Evolutionary conservation across 1,284 basidiomycete species (phyloP).

Genomic region (Heterobasidion parviporum): DNA sequence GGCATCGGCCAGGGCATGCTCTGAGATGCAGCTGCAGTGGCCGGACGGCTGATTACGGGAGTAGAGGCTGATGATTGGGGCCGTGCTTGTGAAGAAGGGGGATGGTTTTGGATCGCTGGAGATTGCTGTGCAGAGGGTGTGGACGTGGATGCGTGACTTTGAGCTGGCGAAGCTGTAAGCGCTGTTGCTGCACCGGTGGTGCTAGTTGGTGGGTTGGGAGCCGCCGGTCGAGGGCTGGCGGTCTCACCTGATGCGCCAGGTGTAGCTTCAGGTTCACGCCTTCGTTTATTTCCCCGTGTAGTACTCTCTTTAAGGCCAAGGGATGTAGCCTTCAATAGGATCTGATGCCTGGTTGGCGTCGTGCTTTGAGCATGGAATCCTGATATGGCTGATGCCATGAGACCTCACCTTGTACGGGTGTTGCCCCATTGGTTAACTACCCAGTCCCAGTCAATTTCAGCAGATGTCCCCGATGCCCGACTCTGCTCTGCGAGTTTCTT

Average conservation of each 20-base stretch:
- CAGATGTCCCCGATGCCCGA: slow-evolving; percentile 30
- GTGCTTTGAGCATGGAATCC: not conserved
- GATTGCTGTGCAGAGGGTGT: slow-evolving; percentile 14
- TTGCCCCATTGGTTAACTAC: slow-evolving; percentile 65
- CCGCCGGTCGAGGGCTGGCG: slow-evolving; percentile 1
- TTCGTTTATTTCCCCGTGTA: slow-evolving; percentile 53
- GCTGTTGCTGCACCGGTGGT: slow-evolving; percentile 8
- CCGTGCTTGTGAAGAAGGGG: slow-evolving; percentile 16
- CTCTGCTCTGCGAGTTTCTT: slow-evolving; percentile 61
- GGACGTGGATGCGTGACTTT: slow-evolving; percentile 19
- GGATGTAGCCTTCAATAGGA: slow-evolving; percentile 68
- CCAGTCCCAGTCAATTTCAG: slow-evolving; percentile 72
- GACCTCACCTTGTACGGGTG: slow-evolving; percentile 53
- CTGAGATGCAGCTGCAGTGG: slow-evolving; percentile 6
- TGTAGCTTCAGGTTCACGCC: slow-evolving; percentile 35
- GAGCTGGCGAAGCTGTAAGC: slow-evolving; percentile 17
- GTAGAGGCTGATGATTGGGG: slow-evolving; percentile 13
- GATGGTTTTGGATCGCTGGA: slow-evolving; percentile 19
- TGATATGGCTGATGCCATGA: not conserved
- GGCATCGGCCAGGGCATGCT: slow-evolving; percentile 39
- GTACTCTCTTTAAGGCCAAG: slow-evolving; percentile 68
- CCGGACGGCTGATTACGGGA: slow-evolving; percentile 12
- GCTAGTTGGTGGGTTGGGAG: slow-evolving; percentile 6
- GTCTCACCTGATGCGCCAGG: slow-evolving; percentile 3
- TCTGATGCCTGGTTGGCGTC: slow-evolving; percentile 51